A percentile compares a stretch with the other conserved stretches of the same genome.
Conservation (phyloP, 2,329 filamentous ascomycete genomes). For the Zalaria obscura region DNA sequence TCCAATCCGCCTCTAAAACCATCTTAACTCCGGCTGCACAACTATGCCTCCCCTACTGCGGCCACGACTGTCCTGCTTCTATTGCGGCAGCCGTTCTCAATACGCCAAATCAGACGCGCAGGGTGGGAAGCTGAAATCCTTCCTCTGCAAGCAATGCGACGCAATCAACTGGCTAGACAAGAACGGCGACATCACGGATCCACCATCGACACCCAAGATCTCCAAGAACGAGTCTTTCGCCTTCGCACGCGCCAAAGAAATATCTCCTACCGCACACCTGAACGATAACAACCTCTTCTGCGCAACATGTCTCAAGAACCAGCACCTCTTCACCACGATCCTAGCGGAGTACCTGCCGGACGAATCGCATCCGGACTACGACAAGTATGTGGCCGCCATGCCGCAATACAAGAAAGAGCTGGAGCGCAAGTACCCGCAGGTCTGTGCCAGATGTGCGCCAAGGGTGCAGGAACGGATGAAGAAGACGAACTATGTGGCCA, state of each 20-base stretch:
- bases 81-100: conserved; percentile 59
- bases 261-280: conserved; percentile 32
- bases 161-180: conserved; percentile 82
- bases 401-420: conserved; percentile 57
- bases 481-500: conserved; percentile 63
- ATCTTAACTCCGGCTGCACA: background rate
- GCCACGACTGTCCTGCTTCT: conserved; percentile 48
- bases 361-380: conserved; percentile 52
- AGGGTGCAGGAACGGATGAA: conserved; percentile 56
- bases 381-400: conserved; percentile 52
- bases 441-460: conserved; percentile 69
- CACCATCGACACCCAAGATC: conserved; percentile 45
- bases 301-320: conserved; percentile 72
- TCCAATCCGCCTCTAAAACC: background rate
- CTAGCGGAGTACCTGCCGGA: conserved; percentile 68
- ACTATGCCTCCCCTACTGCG: conserved; percentile 6
- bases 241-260: conserved; percentile 10
- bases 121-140: conserved; percentile 46
- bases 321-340: conserved; percentile 61
- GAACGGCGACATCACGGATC: conserved; percentile 83
- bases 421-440: conserved; percentile 75
- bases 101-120: conserved; percentile 27
- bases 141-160: conserved; percentile 65
- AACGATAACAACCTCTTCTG: conserved; percentile 45
- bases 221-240: conserved; percentile 31